Conservation (phyloP, 768 basidiomycete genomes). For the Mycena polygramma region DNA sequence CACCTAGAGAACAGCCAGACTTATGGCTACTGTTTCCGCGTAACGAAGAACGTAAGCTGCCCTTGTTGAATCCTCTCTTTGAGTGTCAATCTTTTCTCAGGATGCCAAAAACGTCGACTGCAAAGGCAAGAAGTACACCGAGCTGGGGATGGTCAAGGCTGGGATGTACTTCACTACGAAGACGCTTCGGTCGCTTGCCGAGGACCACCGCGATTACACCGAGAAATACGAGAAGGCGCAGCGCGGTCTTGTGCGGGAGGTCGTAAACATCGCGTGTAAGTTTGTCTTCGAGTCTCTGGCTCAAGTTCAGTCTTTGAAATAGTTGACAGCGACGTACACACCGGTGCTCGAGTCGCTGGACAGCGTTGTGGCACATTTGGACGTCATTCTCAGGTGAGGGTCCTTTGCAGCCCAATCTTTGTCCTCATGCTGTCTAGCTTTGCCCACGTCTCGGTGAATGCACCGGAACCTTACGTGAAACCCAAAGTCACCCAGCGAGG, state of each 20-base stretch:
- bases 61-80: background rate
- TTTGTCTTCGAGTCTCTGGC: conserved; percentile 12
- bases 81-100: conserved; percentile 54
- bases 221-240: conserved; percentile 83
- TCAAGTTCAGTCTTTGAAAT: background rate
- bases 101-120: conserved; percentile 78
- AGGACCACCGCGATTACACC: conserved; percentile 77
- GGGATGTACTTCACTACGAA: conserved; percentile 93
- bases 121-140: conserved; percentile 77
- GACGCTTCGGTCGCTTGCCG: conserved; percentile 76
- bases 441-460: conserved; percentile 90
- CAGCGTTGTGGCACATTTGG: conserved; percentile 87
- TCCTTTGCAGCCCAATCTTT: background rate
- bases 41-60: conserved; percentile 87
- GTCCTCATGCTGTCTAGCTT: conserved; percentile 64
- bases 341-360: conserved; percentile 90
- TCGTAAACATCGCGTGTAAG: conserved; percentile 92
- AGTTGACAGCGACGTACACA: conserved; percentile 85
- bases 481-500: conserved; percentile 86
- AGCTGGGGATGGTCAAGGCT: conserved; percentile 86
- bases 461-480: conserved; percentile 90
- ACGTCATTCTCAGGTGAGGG: conserved; percentile 89
- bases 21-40: conserved; percentile 92
- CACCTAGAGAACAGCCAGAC: conserved; percentile 92
- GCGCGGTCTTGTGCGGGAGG: conserved; percentile 87